A percentile compares a stretch with the other conserved stretches of the same genome.
Conservation (phyloP, 257 asterid species). For the Primulina eburnea region DNA sequence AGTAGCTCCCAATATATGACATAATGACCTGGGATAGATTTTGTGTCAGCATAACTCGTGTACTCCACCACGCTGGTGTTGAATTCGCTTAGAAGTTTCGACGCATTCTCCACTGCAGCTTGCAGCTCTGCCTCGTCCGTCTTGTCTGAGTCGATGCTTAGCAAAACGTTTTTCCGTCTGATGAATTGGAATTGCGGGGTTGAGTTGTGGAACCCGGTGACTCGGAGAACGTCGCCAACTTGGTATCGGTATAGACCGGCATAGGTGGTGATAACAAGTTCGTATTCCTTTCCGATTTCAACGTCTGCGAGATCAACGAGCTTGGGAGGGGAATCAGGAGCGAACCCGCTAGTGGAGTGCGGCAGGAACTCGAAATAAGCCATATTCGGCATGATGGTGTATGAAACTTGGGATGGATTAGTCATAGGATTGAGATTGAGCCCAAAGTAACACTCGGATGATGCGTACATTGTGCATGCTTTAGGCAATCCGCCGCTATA, state of each 20-base stretch:
- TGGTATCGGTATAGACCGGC: conserved; percentile 80
- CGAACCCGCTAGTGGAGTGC: conserved; percentile 32
- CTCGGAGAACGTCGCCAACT: conserved; percentile 92
- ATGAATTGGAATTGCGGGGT: conserved; percentile 91
- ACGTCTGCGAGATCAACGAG: conserved; percentile 80
- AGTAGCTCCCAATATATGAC: conserved; percentile 88
- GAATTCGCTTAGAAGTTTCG: conserved; percentile 38
- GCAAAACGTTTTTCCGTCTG: conserved; percentile 73
- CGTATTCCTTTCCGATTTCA: conserved; percentile 86
- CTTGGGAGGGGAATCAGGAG: conserved; percentile 23
- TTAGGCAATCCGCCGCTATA: conserved; percentile 78
- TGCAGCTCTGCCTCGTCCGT: conserved; percentile 96
- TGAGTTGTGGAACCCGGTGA: conserved; percentile 86
- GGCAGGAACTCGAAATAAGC: conserved; percentile 92
- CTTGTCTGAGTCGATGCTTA: conserved; percentile 91
- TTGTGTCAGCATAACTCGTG: conserved; percentile 87
- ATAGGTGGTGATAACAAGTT: conserved; percentile 80
- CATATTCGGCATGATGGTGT: conserved; percentile 98
- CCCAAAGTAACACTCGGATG: conserved; percentile 94
- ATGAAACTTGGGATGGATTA: conserved; percentile 76
- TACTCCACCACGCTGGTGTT: conserved; percentile 84
- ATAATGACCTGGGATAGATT: conserved; percentile 88
- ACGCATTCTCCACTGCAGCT: conserved; percentile 71
- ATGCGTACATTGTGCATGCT: conserved; percentile 96
- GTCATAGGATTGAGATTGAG: conserved; percentile 90